Conservation (phyloP, 2,329 filamentous ascomycete species). For the Xylariaceae sp. region DNA sequence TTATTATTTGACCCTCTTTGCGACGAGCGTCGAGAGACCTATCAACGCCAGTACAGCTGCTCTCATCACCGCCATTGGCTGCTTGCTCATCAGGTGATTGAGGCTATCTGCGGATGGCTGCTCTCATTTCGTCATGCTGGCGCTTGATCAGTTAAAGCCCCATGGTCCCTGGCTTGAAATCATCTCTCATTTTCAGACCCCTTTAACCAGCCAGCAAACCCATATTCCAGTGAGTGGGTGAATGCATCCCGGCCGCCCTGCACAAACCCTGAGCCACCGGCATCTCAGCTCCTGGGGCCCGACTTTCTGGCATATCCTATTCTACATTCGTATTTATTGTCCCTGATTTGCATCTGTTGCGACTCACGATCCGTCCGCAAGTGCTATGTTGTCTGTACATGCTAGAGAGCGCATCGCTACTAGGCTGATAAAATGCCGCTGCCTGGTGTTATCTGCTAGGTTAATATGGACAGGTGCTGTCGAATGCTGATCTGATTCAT, state of each 20-base stretch:
- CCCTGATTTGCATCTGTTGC: constrained; percentile 19
- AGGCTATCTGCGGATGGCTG: constrained; percentile 39
- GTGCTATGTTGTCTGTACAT: constrained; percentile 12
- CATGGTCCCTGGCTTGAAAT: constrained; percentile 15
- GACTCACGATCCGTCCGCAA: constrained; percentile 14
- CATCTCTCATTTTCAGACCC: constrained; percentile 14
- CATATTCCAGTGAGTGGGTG: constrained; percentile 26
- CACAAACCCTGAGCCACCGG: constrained; percentile 23
- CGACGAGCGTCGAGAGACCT: constrained; percentile 42
- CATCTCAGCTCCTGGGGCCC: constrained; percentile 27
- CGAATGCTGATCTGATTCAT: constrained; percentile 13
- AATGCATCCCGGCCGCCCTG: constrained; percentile 19
- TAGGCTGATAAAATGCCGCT: constrained; percentile 3
- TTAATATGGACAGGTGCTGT: constrained; percentile 6
- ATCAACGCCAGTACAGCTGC: constrained; percentile 46
- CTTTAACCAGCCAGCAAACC: constrained; percentile 21
- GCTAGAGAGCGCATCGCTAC: constrained; percentile 1
- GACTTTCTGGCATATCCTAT: constrained; percentile 20
- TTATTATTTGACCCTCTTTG: constrained; percentile 36
- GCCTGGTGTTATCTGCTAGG: constrained; percentile 1
- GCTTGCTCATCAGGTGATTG: constrained; percentile 50
- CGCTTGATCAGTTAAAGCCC: constrained; percentile 33
- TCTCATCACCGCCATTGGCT: constrained; percentile 47
- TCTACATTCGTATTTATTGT: constrained; percentile 21
- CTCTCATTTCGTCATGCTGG: constrained; percentile 32